Conservation (phyloP, 169 alveolate genomes). For the Cystoisospora suis region DNA sequence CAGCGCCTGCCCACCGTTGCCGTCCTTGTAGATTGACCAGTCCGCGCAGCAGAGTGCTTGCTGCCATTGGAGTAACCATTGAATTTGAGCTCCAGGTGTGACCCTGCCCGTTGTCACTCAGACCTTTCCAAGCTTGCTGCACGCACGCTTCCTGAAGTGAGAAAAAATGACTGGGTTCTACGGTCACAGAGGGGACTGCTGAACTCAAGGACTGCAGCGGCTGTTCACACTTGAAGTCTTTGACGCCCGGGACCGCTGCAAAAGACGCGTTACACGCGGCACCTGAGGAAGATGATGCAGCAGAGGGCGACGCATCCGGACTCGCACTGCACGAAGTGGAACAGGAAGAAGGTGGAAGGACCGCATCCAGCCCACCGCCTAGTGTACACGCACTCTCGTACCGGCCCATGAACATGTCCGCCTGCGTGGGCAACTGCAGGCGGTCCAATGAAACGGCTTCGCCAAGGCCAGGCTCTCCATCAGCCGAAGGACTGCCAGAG, state of each 20-base stretch:
- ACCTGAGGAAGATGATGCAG: neutral
- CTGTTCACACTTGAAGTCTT: too few species aligned
- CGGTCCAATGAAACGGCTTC: too few species aligned
- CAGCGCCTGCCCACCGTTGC: too few species aligned
- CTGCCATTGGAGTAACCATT: neutral
- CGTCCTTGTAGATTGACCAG: too few species aligned
- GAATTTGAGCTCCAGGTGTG: neutral
- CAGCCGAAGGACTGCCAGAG: too few species aligned
- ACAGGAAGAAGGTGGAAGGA: neutral
- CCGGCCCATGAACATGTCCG: too few species aligned
- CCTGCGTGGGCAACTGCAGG: too few species aligned
- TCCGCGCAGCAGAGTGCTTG: too few species aligned
- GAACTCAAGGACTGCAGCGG: neutral
- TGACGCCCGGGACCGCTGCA: neutral
- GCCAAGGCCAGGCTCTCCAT: too few species aligned
- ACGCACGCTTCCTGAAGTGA: neutral
- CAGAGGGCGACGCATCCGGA: conserved; percentile 32
- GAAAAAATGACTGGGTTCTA: too few species aligned
- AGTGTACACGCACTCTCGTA: too few species aligned
- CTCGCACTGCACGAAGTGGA: conserved; percentile 13
- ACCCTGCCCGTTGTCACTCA: neutral
- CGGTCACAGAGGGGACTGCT: neutral
- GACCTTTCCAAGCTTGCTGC: neutral
- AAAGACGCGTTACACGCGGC: neutral
- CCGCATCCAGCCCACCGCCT: too few species aligned